These are phyloP conservation scores for Quillaja saponaria DNA, from an alignment of 306 rosid genomes.

Conservation along the genomic window DNA sequence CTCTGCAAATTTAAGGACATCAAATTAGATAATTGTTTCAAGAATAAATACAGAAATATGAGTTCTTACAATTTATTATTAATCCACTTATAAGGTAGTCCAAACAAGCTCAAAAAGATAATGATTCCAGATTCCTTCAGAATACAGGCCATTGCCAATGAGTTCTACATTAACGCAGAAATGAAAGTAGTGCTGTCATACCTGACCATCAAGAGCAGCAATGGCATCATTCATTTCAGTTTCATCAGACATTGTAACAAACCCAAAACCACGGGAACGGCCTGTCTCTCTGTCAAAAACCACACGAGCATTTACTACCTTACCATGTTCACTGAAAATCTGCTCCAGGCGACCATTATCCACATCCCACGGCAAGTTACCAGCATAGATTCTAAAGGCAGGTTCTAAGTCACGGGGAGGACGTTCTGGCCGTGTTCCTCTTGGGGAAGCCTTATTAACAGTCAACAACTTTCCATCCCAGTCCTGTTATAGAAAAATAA, in stretches of 20 bases:
- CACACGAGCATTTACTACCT: slow-evolving; percentile 69
- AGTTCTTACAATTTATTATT: too few species aligned
- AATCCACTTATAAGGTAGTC: too few species aligned
- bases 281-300: slow-evolving; percentile 85
- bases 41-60: slow-evolving; percentile 3
- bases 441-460: slow-evolving; percentile 91
- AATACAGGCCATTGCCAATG: too few species aligned
- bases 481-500: slow-evolving; percentile 47
- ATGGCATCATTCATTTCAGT: slow-evolving; percentile 78
- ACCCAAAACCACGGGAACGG: slow-evolving; percentile 97
- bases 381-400: slow-evolving; percentile 63
- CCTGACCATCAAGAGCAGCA: slow-evolving; percentile 97
- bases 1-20: slow-evolving; percentile 48
- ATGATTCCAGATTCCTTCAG: too few species aligned
- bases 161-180: too few species aligned
- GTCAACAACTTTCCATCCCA: slow-evolving; percentile 73
- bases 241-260: slow-evolving; percentile 77
- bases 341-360: slow-evolving; percentile 70
- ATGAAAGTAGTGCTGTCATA: slow-evolving; percentile 28
- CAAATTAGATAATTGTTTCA: slow-evolving; percentile 20
- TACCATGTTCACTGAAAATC: slow-evolving; percentile 77
- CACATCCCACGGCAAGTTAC: slow-evolving; percentile 87
- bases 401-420: slow-evolving; percentile 49
- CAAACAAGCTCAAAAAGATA: too few species aligned
- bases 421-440: slow-evolving; percentile 68